These are phyloP conservation scores for Medicago arabica DNA, from an alignment of 306 rosid species.

Conservation along the genomic window DNA sequence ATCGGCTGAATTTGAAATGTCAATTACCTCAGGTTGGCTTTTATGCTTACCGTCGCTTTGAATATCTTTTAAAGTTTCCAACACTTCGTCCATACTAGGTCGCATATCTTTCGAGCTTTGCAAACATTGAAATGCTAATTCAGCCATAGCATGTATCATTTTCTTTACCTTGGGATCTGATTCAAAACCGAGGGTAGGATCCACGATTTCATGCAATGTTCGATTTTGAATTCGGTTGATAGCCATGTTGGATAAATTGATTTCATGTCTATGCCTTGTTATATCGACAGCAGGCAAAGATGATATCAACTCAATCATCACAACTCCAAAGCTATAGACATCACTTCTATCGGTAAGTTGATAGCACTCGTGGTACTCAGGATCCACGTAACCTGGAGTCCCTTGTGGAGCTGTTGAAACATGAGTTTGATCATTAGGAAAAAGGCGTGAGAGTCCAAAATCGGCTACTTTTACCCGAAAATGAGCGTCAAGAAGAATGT, in stretches of 20 bases:
- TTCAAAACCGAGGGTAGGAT: conserved; percentile 64
- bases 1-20: conserved; percentile 45
- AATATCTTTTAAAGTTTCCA: conserved; percentile 55
- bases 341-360: conserved; percentile 81
- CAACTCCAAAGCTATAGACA: conserved; percentile 91
- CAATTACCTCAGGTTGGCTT: conserved; percentile 57
- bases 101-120: conserved; percentile 69
- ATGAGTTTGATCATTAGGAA: conserved; percentile 69
- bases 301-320: conserved; percentile 75
- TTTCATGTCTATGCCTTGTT: conserved; percentile 80
- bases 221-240: conserved; percentile 69
- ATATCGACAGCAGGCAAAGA: conserved; percentile 90
- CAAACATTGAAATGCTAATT: conserved; percentile 81
- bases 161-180: conserved; percentile 57
- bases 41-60: conserved; percentile 47
- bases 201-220: conserved; percentile 70
- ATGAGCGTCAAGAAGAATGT: conserved; percentile 71
- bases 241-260: conserved; percentile 83
- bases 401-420: conserved; percentile 93
- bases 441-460: conserved; percentile 87
- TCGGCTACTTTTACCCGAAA: conserved; percentile 84
- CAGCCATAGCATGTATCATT: conserved; percentile 73
- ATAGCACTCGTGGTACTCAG: conserved; percentile 80
- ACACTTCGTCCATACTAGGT: conserved; percentile 72
- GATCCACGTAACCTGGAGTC: conserved; percentile 95